Percentiles rank a stretch among this genome's conserved stretches.
These are phyloP conservation scores for Carallia pectinifolia DNA, from an alignment of 345 rosid species.

Conservation along the genomic window DNA sequence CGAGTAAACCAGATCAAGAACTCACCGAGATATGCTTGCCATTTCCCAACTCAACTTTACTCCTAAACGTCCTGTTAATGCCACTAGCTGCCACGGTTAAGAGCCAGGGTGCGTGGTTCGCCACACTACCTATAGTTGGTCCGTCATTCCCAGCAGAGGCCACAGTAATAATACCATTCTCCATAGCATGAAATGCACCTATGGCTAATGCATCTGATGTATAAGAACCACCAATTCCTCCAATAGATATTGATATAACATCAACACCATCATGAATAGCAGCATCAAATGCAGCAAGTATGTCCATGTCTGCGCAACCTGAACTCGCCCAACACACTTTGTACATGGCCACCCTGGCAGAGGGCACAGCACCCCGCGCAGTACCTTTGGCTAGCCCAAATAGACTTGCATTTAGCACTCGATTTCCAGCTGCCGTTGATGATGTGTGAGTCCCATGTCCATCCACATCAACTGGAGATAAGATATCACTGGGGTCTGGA, in stretches of 20 bases:
- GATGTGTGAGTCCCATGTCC: conserved; percentile 96
- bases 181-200: conserved; percentile 80
- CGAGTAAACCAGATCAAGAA: background rate
- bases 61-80: conserved; percentile 65
- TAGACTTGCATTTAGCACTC: conserved; percentile 52
- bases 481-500: conserved; percentile 46
- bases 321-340: conserved; percentile 78
- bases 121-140: conserved; percentile 44
- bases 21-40: conserved; percentile 57
- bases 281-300: conserved; percentile 79
- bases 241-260: conserved; percentile 70
- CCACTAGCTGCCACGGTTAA: conserved; percentile 87
- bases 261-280: conserved; percentile 82
- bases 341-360: conserved; percentile 73
- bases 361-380: conserved; percentile 79
- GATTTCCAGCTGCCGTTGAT: conserved; percentile 68
- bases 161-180: conserved; percentile 74
- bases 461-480: conserved; percentile 64
- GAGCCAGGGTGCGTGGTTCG: conserved; percentile 87
- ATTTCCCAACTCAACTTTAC: conserved; percentile 60
- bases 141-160: conserved; percentile 84
- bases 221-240: conserved; percentile 45
- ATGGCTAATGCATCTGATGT: conserved; percentile 52
- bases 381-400: conserved; percentile 66
- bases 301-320: conserved; percentile 83